Evolutionary conservation across 306 rosid genomes (phyloP), one percentile per base, ranked within the genome.

Genomic region (Quercus cerris): DNA sequence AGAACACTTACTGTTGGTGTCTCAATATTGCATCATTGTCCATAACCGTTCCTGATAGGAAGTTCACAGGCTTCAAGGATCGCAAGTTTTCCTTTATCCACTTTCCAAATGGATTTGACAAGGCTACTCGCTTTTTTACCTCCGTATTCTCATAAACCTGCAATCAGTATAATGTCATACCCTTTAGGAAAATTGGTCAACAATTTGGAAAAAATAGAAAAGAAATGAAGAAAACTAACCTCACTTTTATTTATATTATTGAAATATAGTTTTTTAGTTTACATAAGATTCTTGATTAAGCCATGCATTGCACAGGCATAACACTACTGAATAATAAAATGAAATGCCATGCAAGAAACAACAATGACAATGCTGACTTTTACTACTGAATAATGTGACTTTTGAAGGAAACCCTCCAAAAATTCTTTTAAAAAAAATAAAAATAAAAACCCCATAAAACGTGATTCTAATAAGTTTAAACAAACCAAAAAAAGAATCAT

Each of bases 111-210:
- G 98, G 97, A 74, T 89, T 84, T 85, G 95, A 87, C 73, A 87
- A 82, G 73, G 99, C 98, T 74, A 95, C 99, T 63, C 91, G 90
- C 81, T 88, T 95, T 87, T 95, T 95, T 77, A 95, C 98, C 88
- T 95, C 99, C 5, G 93, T 90, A 87, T 95, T 95, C 91, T 95
- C 99, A 77, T 86, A 93, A 69, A 95, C 99, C 99, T 95, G 86
- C 75, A 87, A 85, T 75, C 78, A 27, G 85, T 64, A 33, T 85
- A 58, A 58, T 33, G 74, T 64, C 35, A 27, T 38, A 64, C 41
- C 12, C 70, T 28, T 22, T 22, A 22, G 64, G 28, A 58, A 64
- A 64, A 64, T 28, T 14, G 4, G 1, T 30, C 44, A 64, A 64
- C 18, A 61, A 64, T 30, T 30, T 17, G 20, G 44, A n/a, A 64